These are phyloP conservation scores for Mycena sp. DNA, from an alignment of 1,284 basidiomycete species.

Conservation along the genomic window DNA sequence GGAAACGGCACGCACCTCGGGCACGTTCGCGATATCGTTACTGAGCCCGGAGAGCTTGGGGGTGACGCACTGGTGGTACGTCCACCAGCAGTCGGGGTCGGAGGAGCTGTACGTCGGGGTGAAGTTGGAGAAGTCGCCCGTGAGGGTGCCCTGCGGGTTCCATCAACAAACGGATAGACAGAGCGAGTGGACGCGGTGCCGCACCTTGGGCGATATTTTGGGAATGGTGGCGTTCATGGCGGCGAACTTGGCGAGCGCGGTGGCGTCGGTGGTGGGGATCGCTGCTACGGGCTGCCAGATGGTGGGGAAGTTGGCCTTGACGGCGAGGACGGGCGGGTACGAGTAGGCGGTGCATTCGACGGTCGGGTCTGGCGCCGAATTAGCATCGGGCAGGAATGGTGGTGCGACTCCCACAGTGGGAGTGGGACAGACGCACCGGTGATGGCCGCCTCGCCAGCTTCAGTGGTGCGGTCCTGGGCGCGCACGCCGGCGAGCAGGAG, in stretches of 20 bases:
- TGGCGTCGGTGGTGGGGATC: slow-evolving; percentile 8
- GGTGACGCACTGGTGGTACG: slow-evolving; percentile 58
- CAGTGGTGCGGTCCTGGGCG: slow-evolving; percentile 7
- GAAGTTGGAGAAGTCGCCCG: slow-evolving; percentile 39
- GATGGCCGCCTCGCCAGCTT: slow-evolving; percentile 2
- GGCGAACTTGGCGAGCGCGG: slow-evolving; percentile 8
- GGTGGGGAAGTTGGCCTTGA: slow-evolving; percentile 5
- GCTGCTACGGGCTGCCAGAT: slow-evolving; percentile 3
- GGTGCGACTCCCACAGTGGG: too few relatives aligned
- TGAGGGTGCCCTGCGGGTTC: slow-evolving; percentile 2
- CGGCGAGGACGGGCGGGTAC: slow-evolving; percentile 14
- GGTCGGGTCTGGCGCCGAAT: not conserved
- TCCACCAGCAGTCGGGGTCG: slow-evolving; percentile 59
- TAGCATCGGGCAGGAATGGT: too few relatives aligned
- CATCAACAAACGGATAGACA: not conserved
- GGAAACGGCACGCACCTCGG: slow-evolving; percentile 46
- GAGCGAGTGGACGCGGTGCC: not conserved
- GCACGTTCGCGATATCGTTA: slow-evolving; percentile 61
- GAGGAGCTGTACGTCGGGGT: slow-evolving; percentile 37
- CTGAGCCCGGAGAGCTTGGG: slow-evolving; percentile 45
- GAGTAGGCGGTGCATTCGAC: slow-evolving; percentile 15
- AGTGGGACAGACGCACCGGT: not conserved
- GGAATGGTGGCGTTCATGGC: slow-evolving; percentile 19
- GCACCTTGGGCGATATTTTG: slow-evolving; percentile 17
- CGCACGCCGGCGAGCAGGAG: not conserved